Evolutionary conservation across 1,139 yeast species (phyloP).

Genomic region (Pichiaceae sp.): DNA sequence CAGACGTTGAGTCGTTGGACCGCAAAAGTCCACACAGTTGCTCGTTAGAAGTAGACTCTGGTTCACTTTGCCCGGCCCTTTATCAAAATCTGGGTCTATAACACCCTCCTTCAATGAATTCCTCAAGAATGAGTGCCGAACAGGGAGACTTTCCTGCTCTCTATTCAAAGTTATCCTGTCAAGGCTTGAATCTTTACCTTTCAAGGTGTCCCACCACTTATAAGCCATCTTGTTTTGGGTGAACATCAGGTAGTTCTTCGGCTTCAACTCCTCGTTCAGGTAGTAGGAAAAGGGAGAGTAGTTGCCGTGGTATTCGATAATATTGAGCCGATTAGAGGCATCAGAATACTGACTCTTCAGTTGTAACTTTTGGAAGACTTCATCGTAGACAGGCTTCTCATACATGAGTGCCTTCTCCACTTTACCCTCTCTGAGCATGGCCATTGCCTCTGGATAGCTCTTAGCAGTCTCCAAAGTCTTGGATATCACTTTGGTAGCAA

Average conservation of each 20-base stretch:
- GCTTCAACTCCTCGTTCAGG: constrained; percentile 48
- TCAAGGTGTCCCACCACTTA: constrained; percentile 30
- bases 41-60: constrained; percentile 57
- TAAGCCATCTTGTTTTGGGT: constrained; percentile 34
- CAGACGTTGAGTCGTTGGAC: constrained; percentile 49
- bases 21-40: constrained; percentile 46
- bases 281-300: constrained; percentile 45
- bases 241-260: constrained; percentile 51
- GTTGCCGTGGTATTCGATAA: constrained; percentile 60
- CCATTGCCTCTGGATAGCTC: too few relatives aligned
- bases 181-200: constrained; percentile 17
- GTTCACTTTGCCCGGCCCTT: constrained; percentile 34
- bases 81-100: constrained; percentile 14
- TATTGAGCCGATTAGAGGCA: constrained; percentile 31
- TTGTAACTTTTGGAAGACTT: constrained; percentile 34
- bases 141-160: not conserved
- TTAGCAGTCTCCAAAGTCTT: too few relatives aligned
- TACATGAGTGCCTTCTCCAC: not conserved
- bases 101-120: constrained; percentile 10
- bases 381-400: constrained; percentile 4
- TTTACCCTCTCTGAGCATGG: too few relatives aligned
- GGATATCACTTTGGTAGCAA: too few relatives aligned
- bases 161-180: constrained; percentile 4
- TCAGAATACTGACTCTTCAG: constrained; percentile 35
- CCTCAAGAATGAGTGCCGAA: not conserved